A percentile compares a stretch with the other conserved stretches of the same genome.
phyloP scores from a whole-genome alignment of 1,139 yeast species.

The Hansenula sp. region DNA sequence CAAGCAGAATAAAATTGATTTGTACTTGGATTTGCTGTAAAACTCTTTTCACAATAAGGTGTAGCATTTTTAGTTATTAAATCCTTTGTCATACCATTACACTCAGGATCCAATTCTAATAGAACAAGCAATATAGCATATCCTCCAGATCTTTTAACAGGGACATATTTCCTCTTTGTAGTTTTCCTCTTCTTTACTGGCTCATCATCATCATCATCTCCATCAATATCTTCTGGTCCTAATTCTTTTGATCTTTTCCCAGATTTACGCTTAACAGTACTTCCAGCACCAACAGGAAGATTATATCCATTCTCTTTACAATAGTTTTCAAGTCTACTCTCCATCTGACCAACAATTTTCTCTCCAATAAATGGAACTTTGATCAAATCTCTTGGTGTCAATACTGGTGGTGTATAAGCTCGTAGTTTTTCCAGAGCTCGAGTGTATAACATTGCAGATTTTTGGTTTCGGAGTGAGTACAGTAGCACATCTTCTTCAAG shows the following conservation, averaged over 20 bases:
- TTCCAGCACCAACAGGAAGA: constrained; percentile 7
- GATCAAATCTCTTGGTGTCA: constrained; percentile 13
- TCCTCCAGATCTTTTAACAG: constrained; percentile 77
- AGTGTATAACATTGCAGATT: constrained; percentile 9
- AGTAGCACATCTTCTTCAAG: constrained; percentile 11
- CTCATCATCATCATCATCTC: constrained; percentile 3
- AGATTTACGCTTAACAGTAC: constrained; percentile 12
- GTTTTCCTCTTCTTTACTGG: constrained; percentile 22
- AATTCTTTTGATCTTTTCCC: constrained; percentile 14
- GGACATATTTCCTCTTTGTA: constrained; percentile 51
- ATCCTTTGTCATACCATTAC: constrained; percentile 54
- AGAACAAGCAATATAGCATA: constrained; percentile 77
- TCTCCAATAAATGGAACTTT: constrained; percentile 14
- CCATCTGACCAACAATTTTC: constrained; percentile 8
- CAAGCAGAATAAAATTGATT: constrained; percentile 74
- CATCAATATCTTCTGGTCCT: neutral
- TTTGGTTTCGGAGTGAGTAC: constrained; percentile 7
- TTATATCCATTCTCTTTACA: constrained; percentile 16
- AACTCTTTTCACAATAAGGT: constrained; percentile 61
- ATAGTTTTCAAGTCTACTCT: constrained; percentile 8
- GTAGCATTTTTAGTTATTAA: constrained; percentile 56
- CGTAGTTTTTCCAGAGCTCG: constrained; percentile 10
- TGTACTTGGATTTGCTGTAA: constrained; percentile 57
- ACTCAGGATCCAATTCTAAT: constrained; percentile 43
- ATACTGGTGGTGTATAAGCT: constrained; percentile 5